Evolutionary conservation across 2,329 filamentous ascomycete genomes (phyloP), one percentile per base, ranked within the genome.

Genomic region (Pestalotiopsis sp.): DNA sequence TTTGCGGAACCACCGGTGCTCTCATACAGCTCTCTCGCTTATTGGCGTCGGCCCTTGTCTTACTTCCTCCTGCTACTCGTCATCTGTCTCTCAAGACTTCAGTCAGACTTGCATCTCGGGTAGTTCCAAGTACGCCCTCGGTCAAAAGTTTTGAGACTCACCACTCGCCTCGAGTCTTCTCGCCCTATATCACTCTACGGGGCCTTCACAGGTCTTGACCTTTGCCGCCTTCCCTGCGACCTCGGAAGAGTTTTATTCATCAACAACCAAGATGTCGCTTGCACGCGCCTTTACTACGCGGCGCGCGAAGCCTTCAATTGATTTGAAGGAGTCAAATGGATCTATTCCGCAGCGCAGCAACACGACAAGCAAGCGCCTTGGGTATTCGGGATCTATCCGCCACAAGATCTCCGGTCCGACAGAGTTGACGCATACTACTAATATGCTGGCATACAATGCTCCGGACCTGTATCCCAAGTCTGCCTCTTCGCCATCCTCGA

Each of bases 371-470:
- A 75, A 87, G 85, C 78, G 84, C 80, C 70, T 78, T 78, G 69
- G 74, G 75, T 72, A 72, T 77, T 73, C 73, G 72, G 81, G 77
- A 80, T 85, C 76, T 67, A 83, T 90, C 73, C 88, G 91, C 69
- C 80, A 86, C 78, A 91, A 94, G 84, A 99, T 99, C 78, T 99
- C 96, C 1, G 89, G 87, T 3, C 96, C 96, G 0, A 87, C 97
- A 66, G 91, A 94, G 80, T 87, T 99, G 71, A 85, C 98, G 63
- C 97, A 96, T 69, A 97, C 95, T 4, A 98, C 96, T 74, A 99
- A 98, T 81, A 94, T 97, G 88, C 91, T 98, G 67, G 94, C 94
- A 7, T 97, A 97, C 86, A 95, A 95, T 78, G 95, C 96, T 11
- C 95, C 95, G 65, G 92, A 98, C 78, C 90, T 98, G 25, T 83